Evolutionary conservation across 2,329 filamentous ascomycete species (phyloP).

Genomic region (Aspergillus ochraceoroseus): DNA sequence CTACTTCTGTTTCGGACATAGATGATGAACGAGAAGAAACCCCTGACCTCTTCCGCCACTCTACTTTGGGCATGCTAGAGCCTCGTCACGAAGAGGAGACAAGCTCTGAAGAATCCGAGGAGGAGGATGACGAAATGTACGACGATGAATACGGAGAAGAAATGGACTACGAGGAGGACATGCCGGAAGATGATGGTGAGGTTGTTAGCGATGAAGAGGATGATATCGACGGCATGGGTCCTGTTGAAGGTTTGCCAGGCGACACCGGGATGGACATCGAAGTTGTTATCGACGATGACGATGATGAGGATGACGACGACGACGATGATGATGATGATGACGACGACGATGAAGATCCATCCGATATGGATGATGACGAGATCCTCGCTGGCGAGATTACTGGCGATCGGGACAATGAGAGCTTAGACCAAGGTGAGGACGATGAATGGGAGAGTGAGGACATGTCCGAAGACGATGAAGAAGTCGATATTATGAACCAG

Average conservation of each 20-base stretch:
- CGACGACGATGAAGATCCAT: constrained; percentile 55
- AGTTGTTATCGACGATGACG: constrained; percentile 77
- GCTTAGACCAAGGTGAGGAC: constrained; percentile 45
- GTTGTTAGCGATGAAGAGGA: constrained; percentile 87
- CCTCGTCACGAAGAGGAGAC: constrained; percentile 75
- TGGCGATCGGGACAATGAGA: constrained; percentile 52
- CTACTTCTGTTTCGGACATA: constrained; percentile 82
- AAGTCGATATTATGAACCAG: constrained; percentile 44
- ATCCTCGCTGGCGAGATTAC: constrained; percentile 53
- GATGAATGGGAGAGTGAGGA: constrained; percentile 50
- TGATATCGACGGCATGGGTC: constrained; percentile 73
- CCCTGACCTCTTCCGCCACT: constrained; percentile 94
- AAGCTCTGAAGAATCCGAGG: constrained; percentile 62
- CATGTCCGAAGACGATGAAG: constrained; percentile 45
- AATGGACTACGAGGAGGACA: constrained; percentile 86
- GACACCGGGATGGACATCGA: constrained; percentile 68
- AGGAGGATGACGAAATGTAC: constrained; percentile 87
- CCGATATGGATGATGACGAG: constrained; percentile 55
- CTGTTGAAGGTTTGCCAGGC: constrained; percentile 59
- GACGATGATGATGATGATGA: constrained; percentile 59
- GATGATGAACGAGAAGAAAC: constrained; percentile 89
- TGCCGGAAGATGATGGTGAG: constrained; percentile 72
- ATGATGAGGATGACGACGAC: constrained; percentile 59
- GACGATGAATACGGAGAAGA: constrained; percentile 83
- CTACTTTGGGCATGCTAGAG: constrained; percentile 90